Evolutionary conservation across 2,329 filamentous ascomycete genomes (phyloP).

Genomic region (Diplocarpon mali): DNA sequence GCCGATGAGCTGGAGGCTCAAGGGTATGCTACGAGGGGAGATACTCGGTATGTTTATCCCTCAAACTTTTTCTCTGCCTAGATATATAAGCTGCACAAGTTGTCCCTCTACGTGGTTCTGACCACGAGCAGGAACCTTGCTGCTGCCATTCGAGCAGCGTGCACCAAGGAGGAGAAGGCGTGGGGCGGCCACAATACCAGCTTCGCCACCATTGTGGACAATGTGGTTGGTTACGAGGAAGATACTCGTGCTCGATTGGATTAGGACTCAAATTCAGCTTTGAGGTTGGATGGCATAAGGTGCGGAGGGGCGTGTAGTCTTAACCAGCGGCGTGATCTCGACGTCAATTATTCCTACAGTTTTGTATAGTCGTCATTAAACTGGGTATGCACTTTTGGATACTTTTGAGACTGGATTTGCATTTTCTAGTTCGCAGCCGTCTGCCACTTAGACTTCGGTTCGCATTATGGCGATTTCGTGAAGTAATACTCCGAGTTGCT

Average conservation of each 20-base stretch:
- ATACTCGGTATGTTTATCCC: constrained; percentile 15
- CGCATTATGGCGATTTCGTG: too few relatives aligned
- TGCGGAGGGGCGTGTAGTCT: not conserved
- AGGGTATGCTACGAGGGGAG: constrained; percentile 53
- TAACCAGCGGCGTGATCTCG: too few relatives aligned
- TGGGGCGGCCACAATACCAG: constrained; percentile 15
- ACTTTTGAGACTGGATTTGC: too few relatives aligned
- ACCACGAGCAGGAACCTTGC: constrained; percentile 11
- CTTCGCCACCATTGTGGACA: constrained; percentile 17
- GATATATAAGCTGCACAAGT: not conserved
- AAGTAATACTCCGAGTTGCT: too few relatives aligned
- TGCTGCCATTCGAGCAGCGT: constrained; percentile 16
- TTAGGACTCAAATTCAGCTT: constrained; percentile 1
- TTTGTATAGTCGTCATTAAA: too few relatives aligned
- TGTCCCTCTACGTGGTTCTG: not conserved
- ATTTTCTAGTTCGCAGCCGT: too few relatives aligned
- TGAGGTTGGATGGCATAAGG: not conserved
- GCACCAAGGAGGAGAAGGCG: constrained; percentile 10
- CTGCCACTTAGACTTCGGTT: too few relatives aligned
- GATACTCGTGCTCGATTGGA: constrained; percentile 18
- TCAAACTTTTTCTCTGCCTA: not conserved
- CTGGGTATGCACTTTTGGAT: too few relatives aligned
- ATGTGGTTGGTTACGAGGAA: constrained; percentile 20
- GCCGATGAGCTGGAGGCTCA: constrained; percentile 63
- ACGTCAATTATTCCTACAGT: too few relatives aligned